A percentile compares a stretch with the other conserved stretches of the same genome.
These are phyloP conservation scores for Sporothrix pallida DNA, from an alignment of 2,329 filamentous ascomycete genomes.

Conservation along the genomic window DNA sequence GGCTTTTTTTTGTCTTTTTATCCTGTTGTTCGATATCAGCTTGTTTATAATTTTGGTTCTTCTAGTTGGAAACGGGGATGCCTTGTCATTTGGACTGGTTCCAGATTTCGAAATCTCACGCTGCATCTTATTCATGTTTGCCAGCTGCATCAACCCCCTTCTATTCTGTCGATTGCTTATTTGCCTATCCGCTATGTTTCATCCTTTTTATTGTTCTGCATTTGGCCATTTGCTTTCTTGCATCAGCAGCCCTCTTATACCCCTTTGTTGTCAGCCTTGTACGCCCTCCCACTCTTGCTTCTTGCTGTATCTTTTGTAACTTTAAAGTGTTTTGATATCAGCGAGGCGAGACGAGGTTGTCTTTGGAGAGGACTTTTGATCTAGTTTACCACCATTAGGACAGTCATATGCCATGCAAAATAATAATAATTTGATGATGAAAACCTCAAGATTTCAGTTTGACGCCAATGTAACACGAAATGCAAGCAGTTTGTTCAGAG, in stretches of 20 bases:
- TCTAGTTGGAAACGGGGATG: background rate
- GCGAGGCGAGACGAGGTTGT: background rate
- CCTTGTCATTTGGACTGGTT: slow-evolving; percentile 10
- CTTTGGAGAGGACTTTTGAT: slow-evolving; percentile 17
- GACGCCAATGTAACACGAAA: background rate
- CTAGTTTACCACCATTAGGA: background rate
- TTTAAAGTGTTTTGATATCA: slow-evolving; percentile 13
- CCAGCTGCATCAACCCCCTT: background rate
- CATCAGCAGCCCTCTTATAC: slow-evolving; percentile 20
- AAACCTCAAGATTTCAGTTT: background rate
- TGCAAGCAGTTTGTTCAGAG: background rate
- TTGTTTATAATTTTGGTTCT: slow-evolving; percentile 13
- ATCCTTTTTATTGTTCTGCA: background rate
- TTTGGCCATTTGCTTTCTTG: slow-evolving; percentile 18
- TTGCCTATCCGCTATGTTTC: background rate
- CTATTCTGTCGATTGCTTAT: background rate
- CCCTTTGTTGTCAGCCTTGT: background rate
- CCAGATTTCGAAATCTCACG: background rate
- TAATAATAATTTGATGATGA: background rate
- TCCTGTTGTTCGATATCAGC: background rate
- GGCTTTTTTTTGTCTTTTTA: background rate
- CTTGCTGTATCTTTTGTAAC: background rate
- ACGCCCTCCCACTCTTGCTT: background rate
- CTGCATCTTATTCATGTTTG: slow-evolving; percentile 6
- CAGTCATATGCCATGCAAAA: background rate